These are phyloP conservation scores for Candida gigantensis DNA, from an alignment of 1,139 yeast species.

Conservation along the genomic window DNA sequence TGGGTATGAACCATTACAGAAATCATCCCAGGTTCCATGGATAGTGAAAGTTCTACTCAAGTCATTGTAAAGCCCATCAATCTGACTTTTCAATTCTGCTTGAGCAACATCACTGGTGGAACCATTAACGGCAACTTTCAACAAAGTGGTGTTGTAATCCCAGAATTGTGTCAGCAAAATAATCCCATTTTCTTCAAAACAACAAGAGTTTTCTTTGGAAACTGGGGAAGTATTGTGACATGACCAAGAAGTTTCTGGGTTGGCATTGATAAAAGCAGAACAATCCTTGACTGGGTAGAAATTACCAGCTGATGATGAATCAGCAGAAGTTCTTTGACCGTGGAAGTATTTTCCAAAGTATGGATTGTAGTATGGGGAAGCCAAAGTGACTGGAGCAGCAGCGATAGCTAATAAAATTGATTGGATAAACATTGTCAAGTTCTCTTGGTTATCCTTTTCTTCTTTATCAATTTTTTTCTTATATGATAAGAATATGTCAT, in stretches of 20 bases:
- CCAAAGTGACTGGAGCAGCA: slow-evolving; percentile 8
- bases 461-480: background rate
- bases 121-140: slow-evolving; percentile 21
- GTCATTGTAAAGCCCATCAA: slow-evolving; percentile 12
- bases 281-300: slow-evolving; percentile 14
- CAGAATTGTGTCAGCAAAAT: slow-evolving; percentile 44
- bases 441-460: background rate
- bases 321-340: slow-evolving; percentile 14
- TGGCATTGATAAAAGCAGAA: slow-evolving; percentile 10
- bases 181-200: slow-evolving; percentile 37
- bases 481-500: too few relatives aligned
- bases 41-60: slow-evolving; percentile 33
- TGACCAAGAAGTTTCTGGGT: slow-evolving; percentile 21
- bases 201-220: slow-evolving; percentile 29
- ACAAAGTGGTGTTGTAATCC: slow-evolving; percentile 35
- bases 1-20: slow-evolving; percentile 38
- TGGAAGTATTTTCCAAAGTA: slow-evolving; percentile 16
- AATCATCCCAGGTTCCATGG: slow-evolving; percentile 46
- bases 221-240: slow-evolving; percentile 28
- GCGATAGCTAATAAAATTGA: slow-evolving; percentile 4
- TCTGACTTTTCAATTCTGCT: slow-evolving; percentile 8
- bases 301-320: slow-evolving; percentile 14
- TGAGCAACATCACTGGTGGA: slow-evolving; percentile 17
- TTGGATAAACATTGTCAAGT: slow-evolving; percentile 3
- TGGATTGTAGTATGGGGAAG: slow-evolving; percentile 12